These are phyloP conservation scores for Austroboletus festivus DNA, from an alignment of 768 basidiomycete species.

Conservation along the genomic window DNA sequence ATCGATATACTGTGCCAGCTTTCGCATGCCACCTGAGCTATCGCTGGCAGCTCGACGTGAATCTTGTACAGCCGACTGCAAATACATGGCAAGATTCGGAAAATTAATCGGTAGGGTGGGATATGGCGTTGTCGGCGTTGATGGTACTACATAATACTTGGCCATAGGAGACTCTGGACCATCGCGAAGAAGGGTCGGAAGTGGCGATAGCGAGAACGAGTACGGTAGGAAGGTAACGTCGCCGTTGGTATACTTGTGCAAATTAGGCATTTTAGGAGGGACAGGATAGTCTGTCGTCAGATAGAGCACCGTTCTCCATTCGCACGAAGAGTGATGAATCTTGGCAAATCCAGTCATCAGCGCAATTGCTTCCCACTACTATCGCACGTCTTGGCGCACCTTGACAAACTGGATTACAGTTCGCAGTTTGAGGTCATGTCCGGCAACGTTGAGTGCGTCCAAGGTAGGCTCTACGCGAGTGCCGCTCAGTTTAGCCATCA, in stretches of 20 bases:
- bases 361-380: not conserved
- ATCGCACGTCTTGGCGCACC: slow-evolving; percentile 37
- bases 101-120: slow-evolving; percentile 73
- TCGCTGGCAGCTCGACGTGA: slow-evolving; percentile 62
- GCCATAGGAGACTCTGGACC: slow-evolving; percentile 59
- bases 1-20: slow-evolving; percentile 68
- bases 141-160: slow-evolving; percentile 70
- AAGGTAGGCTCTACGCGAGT: slow-evolving; percentile 70
- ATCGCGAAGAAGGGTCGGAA: slow-evolving; percentile 63
- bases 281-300: slow-evolving; percentile 71
- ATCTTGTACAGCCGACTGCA: slow-evolving; percentile 67
- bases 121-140: slow-evolving; percentile 54
- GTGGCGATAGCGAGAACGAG: slow-evolving; percentile 60
- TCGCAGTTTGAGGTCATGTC: slow-evolving; percentile 58
- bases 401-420: slow-evolving; percentile 79
- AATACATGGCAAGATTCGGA: slow-evolving; percentile 72
- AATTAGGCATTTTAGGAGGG: slow-evolving; percentile 43
- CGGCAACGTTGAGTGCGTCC: slow-evolving; percentile 58
- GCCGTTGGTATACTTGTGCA: slow-evolving; percentile 48
- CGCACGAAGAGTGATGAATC: slow-evolving; percentile 55
- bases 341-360: slow-evolving; percentile 29
- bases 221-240: slow-evolving; percentile 70
- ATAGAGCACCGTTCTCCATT: slow-evolving; percentile 77
- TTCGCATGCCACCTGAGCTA: slow-evolving; percentile 56
- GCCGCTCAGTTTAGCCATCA: slow-evolving; percentile 71